Conservation (phyloP, 2,329 filamentous ascomycete species). For the Fulvia fulva region DNA sequence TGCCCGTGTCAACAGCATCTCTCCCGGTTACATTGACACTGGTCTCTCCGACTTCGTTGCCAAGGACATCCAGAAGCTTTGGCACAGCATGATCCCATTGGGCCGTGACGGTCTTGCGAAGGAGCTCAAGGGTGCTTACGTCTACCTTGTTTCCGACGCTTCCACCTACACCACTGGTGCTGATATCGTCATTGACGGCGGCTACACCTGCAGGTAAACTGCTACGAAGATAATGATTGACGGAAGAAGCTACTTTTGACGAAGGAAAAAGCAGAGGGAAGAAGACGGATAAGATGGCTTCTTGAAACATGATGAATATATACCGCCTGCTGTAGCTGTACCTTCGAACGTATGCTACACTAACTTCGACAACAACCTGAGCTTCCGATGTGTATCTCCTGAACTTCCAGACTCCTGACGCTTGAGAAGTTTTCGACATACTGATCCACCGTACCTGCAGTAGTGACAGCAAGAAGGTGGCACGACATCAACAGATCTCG, state of each 20-base stretch:
- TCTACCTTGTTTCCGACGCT: conserved; percentile 53
- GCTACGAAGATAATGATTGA: conserved; percentile 1
- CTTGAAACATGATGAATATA: not conserved
- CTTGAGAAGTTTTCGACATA: not conserved
- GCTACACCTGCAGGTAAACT: conserved; percentile 39
- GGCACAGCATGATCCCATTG: conserved; percentile 59
- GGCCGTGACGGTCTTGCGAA: conserved; percentile 60
- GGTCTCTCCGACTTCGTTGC: conserved; percentile 63
- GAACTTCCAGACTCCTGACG: too few relatives aligned
- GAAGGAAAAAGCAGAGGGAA: not conserved
- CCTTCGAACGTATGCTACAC: not conserved
- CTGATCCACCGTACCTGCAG: not conserved
- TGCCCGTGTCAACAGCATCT: conserved; percentile 65
- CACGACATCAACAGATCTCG: not conserved
- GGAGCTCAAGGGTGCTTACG: conserved; percentile 60
- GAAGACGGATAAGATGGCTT: not conserved
- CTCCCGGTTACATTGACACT: conserved; percentile 66
- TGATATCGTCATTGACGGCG: conserved; percentile 50
- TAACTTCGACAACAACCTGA: too few relatives aligned
- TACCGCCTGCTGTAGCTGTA: not conserved
- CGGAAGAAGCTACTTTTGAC: not conserved
- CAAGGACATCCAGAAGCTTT: conserved; percentile 57
- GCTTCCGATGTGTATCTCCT: too few relatives aligned
- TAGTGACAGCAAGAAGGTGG: not conserved
- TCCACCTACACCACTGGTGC: conserved; percentile 50